phyloP scores from a whole-genome alignment of 805 yeast species.

The Ogataea pilisensis region DNA sequence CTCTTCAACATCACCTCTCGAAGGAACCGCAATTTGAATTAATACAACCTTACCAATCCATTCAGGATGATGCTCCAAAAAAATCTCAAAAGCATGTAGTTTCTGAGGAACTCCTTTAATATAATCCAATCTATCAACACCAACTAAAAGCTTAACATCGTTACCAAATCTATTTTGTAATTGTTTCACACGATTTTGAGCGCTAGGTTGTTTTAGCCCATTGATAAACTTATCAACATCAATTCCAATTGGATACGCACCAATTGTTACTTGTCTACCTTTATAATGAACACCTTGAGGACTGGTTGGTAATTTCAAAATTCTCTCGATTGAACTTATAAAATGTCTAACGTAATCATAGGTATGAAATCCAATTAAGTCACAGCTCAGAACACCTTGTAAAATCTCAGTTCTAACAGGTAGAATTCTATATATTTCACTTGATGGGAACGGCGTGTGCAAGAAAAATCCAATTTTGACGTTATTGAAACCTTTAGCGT shows the following conservation, averaged over 20 bases:
- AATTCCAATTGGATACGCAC: conserved; percentile 99
- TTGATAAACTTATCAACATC: conserved; percentile 88
- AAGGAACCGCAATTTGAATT: conserved; percentile 96
- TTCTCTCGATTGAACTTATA: conserved; percentile 80
- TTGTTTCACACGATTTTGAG: conserved; percentile 59
- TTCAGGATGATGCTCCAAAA: conserved; percentile 88
- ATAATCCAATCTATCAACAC: conserved; percentile 94
- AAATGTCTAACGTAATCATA: conserved; percentile 98
- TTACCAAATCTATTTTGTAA: conserved; percentile 60
- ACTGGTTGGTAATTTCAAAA: conserved; percentile 73
- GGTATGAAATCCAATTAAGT: conserved; percentile 96
- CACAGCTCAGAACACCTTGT: conserved; percentile 89
- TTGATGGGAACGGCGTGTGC: conserved; percentile 97
- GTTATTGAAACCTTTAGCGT: conserved; percentile 40
- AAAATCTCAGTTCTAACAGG: conserved; percentile 94
- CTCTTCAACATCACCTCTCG: conserved; percentile 97
- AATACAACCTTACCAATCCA: conserved; percentile 97
- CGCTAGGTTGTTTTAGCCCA: conserved; percentile 63
- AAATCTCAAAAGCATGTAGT: conserved; percentile 92
- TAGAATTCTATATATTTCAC: conserved; percentile 90
- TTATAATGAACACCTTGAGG: conserved; percentile 87
- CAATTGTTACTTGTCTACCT: conserved; percentile 76
- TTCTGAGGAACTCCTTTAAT: conserved; percentile 98
- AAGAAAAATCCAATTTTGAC: conserved; percentile 87
- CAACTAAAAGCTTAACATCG: conserved; percentile 84